A percentile compares a stretch with the other conserved stretches of the same genome.
Conservation (phyloP, 495 filamentous ascomycete species). For the Aspergillus campestris region DNA sequence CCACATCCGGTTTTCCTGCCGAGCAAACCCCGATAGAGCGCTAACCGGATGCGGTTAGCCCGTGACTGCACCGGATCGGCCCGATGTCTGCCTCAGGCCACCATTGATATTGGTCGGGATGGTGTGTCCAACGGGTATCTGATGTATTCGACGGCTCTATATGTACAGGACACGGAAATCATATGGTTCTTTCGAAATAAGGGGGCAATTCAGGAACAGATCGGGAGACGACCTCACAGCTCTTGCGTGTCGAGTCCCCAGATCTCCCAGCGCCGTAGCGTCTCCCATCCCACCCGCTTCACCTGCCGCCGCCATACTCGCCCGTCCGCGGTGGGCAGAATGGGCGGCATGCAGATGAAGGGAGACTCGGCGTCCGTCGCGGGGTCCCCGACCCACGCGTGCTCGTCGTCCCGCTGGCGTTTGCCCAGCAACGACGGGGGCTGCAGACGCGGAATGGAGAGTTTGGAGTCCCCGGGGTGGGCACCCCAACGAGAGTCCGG, state of each 20-base stretch:
- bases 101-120: no score
- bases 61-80: no score
- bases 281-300: conserved; percentile 34
- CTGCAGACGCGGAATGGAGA: background rate
- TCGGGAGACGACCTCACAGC: conserved; percentile 12
- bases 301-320: conserved; percentile 23
- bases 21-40: no score
- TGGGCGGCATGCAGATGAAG: no score
- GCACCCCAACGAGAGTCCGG: background rate
- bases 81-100: no score
- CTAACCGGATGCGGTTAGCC: no score
- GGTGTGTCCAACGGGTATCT: no score
- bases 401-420: conserved; percentile 10
- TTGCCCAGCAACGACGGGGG: conserved; percentile 12
- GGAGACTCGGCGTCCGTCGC: background rate
- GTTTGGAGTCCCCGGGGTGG: background rate
- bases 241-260: conserved; percentile 37
- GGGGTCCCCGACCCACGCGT: background rate
- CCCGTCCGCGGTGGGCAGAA: conserved; percentile 4
- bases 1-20: no score
- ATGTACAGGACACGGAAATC: no score
- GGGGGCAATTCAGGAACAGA: background rate
- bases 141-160: no score
- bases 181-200: no score
- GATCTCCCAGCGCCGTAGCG: conserved; percentile 34